Percentiles rank a stretch among this genome's conserved stretches.
Evolutionary conservation across 225 moss, liverwort and hornwort genomes (phyloP).

Genomic region (Neckera pumila): DNA sequence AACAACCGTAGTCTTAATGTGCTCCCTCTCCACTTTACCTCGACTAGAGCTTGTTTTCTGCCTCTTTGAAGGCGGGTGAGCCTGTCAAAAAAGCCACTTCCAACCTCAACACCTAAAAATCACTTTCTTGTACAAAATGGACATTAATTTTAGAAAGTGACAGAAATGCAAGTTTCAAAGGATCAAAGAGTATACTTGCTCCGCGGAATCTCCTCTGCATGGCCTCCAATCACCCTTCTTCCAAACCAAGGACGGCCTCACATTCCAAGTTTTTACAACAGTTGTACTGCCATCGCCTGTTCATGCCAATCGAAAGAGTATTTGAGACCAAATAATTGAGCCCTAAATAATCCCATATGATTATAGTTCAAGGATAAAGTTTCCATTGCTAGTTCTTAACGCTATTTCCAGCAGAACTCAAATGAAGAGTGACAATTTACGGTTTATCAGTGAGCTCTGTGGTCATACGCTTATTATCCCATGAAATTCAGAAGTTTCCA

Average conservation of each 20-base stretch:
- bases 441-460: neutral
- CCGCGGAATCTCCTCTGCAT: conserved; percentile 16
- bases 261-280: conserved; percentile 24
- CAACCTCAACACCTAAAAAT: neutral
- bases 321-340: neutral
- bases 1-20: neutral
- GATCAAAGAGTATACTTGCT: conserved; percentile 13
- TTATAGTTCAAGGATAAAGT: neutral
- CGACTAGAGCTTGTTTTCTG: neutral
- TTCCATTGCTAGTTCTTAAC: neutral
- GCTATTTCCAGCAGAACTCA: neutral
- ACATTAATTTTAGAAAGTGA: neutral
- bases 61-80: conserved; percentile 28
- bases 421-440: neutral
- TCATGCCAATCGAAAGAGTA: neutral
- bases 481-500: neutral
- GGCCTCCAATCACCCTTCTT: conserved; percentile 32
- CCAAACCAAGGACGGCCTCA: conserved; percentile 45
- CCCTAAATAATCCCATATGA: neutral
- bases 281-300: conserved; percentile 38
- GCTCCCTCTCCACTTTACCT: conserved; percentile 4
- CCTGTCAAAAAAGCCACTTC: conserved; percentile 10
- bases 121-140: neutral
- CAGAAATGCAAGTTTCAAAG: neutral
- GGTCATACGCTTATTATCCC: neutral